phyloP scores from a whole-genome alignment of 1,284 basidiomycete species.

The Psilocybe mexicana region DNA sequence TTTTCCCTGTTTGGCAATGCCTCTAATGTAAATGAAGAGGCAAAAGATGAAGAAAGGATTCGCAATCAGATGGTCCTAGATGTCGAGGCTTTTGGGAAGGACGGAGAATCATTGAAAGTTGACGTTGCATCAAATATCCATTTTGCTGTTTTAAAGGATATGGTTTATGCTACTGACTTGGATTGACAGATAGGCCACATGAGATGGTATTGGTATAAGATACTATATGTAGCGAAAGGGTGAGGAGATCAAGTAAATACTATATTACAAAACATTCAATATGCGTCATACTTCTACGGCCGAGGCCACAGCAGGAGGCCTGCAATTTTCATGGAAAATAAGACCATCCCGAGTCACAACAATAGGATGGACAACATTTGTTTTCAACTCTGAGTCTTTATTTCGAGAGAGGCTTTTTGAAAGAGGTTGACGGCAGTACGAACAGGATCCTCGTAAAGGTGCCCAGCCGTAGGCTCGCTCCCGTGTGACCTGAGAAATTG shows the following conservation, averaged over 20 bases:
- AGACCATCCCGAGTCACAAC: constrained; percentile 61
- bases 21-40: constrained; percentile 60
- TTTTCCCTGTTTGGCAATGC: constrained; percentile 75
- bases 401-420: constrained; percentile 16
- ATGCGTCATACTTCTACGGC: constrained; percentile 5
- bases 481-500: constrained; percentile 56
- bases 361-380: constrained; percentile 33
- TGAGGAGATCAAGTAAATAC: neutral
- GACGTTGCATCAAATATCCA: constrained; percentile 54
- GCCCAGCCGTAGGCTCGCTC: constrained; percentile 57
- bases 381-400: constrained; percentile 15
- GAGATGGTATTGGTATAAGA: too few species aligned
- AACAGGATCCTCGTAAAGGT: constrained; percentile 43
- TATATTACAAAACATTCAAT: neutral
- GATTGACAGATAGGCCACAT: constrained; percentile 20
- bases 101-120: constrained; percentile 72
- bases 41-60: constrained; percentile 79
- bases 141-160: constrained; percentile 58
- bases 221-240: too few species aligned
- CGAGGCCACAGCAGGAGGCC: constrained; percentile 16
- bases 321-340: constrained; percentile 59
- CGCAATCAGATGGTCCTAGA: constrained; percentile 86
- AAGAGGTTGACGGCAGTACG: constrained; percentile 46
- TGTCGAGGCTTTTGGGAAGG: constrained; percentile 78
- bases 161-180: constrained; percentile 54